Percentiles rank a stretch among this genome's conserved stretches.
Evolutionary conservation across 1,284 basidiomycete species (phyloP).

Genomic region (Ceratobasidium papillatum): DNA sequence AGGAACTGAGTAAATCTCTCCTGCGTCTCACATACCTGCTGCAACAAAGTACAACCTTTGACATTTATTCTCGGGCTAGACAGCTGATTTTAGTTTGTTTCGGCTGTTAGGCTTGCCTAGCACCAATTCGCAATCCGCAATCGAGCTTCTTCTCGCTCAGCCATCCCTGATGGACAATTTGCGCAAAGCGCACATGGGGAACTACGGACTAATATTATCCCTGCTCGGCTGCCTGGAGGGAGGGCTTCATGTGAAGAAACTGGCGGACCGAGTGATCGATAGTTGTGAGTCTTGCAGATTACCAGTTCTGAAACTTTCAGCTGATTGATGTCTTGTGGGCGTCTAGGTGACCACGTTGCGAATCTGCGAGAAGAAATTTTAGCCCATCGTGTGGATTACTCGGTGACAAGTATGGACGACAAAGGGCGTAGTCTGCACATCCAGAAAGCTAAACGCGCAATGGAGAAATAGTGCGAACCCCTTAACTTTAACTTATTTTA

Average conservation of each 20-base stretch:
- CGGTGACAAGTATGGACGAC: slow-evolving; percentile 79
- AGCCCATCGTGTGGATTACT: slow-evolving; percentile 82
- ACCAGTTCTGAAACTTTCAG: slow-evolving; percentile 17
- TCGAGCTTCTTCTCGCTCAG: slow-evolving; percentile 82
- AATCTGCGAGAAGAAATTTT: slow-evolving; percentile 92
- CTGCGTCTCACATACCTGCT: slow-evolving; percentile 85
- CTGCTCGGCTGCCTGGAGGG: slow-evolving; percentile 88
- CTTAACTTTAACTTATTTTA: neutral
- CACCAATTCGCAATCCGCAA: slow-evolving; percentile 71
- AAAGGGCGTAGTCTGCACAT: slow-evolving; percentile 64
- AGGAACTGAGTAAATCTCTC: slow-evolving; percentile 82
- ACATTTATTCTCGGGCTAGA: neutral
- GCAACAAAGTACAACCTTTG: slow-evolving; percentile 68
- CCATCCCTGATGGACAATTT: slow-evolving; percentile 84
- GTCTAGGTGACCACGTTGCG: slow-evolving; percentile 80
- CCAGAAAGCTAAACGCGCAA: slow-evolving; percentile 69
- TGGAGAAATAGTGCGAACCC: slow-evolving; percentile 79
- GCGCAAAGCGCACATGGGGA: slow-evolving; percentile 86
- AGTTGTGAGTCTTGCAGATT: slow-evolving; percentile 64
- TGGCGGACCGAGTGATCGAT: slow-evolving; percentile 91
- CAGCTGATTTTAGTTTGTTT: neutral
- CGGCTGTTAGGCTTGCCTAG: slow-evolving; percentile 30
- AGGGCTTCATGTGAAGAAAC: slow-evolving; percentile 79
- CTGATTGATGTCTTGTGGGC: slow-evolving; percentile 24
- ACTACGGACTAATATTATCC: slow-evolving; percentile 89